Conservation (phyloP, 768 basidiomycete species). For the Cyathus striatus region DNA sequence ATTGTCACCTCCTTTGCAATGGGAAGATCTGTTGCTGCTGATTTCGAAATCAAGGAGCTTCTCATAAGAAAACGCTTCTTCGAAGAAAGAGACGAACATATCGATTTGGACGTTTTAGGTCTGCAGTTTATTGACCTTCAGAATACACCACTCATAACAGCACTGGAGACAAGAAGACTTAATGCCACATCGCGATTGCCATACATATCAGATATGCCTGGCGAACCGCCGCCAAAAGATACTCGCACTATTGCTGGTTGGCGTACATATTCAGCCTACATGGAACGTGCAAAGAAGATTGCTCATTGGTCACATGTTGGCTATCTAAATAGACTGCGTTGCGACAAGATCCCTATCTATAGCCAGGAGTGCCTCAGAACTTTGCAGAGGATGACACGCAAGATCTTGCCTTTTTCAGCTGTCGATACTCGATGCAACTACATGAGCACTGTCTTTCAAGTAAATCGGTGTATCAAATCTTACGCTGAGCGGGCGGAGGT, state of each 20-base stretch:
- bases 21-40: constrained; percentile 69
- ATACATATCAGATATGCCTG: constrained; percentile 46
- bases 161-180: constrained; percentile 47
- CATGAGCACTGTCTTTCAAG: constrained; percentile 34
- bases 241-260: constrained; percentile 73
- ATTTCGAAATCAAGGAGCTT: constrained; percentile 85
- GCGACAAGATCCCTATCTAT: constrained; percentile 42
- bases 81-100: constrained; percentile 40
- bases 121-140: constrained; percentile 58
- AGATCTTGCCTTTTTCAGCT: constrained; percentile 48
- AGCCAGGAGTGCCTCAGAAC: constrained; percentile 40
- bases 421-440: constrained; percentile 31
- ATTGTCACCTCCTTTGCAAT: constrained; percentile 73
- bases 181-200: constrained; percentile 57
- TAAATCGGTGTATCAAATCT: constrained; percentile 57
- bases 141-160: constrained; percentile 45
- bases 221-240: constrained; percentile 68
- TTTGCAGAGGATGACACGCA: constrained; percentile 29
- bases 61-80: constrained; percentile 75
- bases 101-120: constrained; percentile 63
- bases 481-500: constrained; percentile 53
- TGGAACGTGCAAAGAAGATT: constrained; percentile 44
- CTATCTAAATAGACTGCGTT: constrained; percentile 73
- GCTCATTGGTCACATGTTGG: constrained; percentile 66
- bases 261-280: constrained; percentile 43